These are phyloP conservation scores for Myxozyma melibiosi DNA, from an alignment of 805 yeast species.

Conservation along the genomic window DNA sequence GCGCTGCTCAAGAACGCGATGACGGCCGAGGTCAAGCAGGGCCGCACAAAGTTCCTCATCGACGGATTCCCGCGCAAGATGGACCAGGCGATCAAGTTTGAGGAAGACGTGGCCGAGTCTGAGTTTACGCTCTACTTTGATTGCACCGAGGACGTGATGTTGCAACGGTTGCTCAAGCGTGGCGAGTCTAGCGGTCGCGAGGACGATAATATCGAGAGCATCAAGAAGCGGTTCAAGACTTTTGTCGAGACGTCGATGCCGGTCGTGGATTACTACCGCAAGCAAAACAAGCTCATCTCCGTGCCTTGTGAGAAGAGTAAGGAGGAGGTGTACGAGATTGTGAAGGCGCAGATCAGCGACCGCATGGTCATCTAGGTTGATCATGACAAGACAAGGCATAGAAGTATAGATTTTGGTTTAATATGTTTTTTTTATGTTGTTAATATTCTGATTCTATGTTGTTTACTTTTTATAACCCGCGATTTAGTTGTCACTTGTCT, in stretches of 20 bases:
- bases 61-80: slow-evolving; percentile 98
- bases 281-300: slow-evolving; percentile 66
- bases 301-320: slow-evolving; percentile 79
- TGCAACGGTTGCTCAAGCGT: slow-evolving; percentile 79
- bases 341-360: slow-evolving; percentile 63
- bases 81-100: slow-evolving; percentile 97
- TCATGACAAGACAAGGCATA: background rate
- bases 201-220: slow-evolving; percentile 90
- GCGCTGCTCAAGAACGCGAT: slow-evolving; percentile 83
- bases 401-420: background rate
- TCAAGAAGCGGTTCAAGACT: slow-evolving; percentile 83
- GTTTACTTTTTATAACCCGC: no score
- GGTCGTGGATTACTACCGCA: slow-evolving; percentile 72
- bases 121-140: slow-evolving; percentile 48
- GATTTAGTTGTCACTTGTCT: no score
- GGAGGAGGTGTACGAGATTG: slow-evolving; percentile 69
- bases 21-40: slow-evolving; percentile 43
- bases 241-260: slow-evolving; percentile 91
- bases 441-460: background rate
- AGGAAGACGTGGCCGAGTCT: slow-evolving; percentile 56
- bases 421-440: background rate
- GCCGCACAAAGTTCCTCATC: slow-evolving; percentile 67
- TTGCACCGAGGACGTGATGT: slow-evolving; percentile 81
- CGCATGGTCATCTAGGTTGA: slow-evolving; percentile 21
- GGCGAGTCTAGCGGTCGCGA: slow-evolving; percentile 93